Conservation (phyloP, 805 yeast genomes). For the Starmerella etchellsii region DNA sequence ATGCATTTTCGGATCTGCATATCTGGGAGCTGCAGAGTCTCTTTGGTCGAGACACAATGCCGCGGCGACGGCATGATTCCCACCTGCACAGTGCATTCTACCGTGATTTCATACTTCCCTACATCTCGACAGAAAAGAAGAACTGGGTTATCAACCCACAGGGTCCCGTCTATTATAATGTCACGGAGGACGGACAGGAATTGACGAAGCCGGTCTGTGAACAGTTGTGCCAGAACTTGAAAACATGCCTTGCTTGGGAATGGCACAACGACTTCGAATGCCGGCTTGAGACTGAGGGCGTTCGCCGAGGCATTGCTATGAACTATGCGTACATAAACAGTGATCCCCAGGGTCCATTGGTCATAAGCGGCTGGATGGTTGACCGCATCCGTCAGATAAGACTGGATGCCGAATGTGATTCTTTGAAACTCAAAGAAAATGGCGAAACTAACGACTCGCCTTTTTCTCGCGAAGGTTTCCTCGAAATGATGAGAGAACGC, state of each 20-base stretch:
- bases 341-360: not conserved
- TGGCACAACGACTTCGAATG: constrained; percentile 13
- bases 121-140: constrained; percentile 10
- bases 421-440: not conserved
- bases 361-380: constrained; percentile 24
- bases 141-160: constrained; percentile 20
- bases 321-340: constrained; percentile 7
- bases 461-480: constrained; percentile 5
- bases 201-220: constrained; percentile 11
- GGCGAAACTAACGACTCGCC: not conserved
- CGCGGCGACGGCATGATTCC: not conserved
- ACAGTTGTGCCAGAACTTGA: constrained; percentile 9
- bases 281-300: constrained; percentile 6
- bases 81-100: constrained; percentile 20
- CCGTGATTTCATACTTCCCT: constrained; percentile 25
- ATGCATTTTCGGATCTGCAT: constrained; percentile 2
- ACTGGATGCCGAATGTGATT: constrained; percentile 20
- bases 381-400: constrained; percentile 25
- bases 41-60: constrained; percentile 7
- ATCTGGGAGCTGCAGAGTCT: constrained; percentile 14
- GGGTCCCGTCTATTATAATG: not conserved
- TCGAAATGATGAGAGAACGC: not conserved
- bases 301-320: constrained; percentile 14
- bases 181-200: not conserved
- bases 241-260: constrained; percentile 17